Percentiles rank a stretch among this genome's conserved stretches.
phyloP scores from a whole-genome alignment of 345 rosid species.

The Eucalyptus tenuipes region DNA sequence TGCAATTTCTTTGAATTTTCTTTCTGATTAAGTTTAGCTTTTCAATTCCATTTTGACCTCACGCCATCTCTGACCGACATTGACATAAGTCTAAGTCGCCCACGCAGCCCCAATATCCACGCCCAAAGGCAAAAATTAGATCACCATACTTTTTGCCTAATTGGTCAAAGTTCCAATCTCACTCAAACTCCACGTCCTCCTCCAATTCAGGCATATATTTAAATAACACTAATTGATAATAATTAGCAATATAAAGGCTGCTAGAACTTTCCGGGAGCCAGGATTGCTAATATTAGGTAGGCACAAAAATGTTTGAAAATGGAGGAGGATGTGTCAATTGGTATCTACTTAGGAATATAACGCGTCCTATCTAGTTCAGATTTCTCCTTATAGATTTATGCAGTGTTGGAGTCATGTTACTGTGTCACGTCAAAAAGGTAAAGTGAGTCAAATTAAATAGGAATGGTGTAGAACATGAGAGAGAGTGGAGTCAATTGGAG shows the following conservation, averaged over 20 bases:
- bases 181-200: neutral
- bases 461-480: accelerated
- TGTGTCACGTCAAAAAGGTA: accelerated
- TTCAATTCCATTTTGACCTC: neutral
- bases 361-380: accelerated
- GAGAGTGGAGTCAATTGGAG: neutral
- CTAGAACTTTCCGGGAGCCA: neutral
- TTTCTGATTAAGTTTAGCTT: neutral
- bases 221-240: neutral
- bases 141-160: neutral
- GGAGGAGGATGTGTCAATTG: neutral
- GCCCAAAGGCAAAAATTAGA: neutral
- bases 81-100: neutral
- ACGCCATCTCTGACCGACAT: neutral
- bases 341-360: neutral
- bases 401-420: too few species aligned
- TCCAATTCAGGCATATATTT: neutral
- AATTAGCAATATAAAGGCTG: neutral
- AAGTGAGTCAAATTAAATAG: neutral
- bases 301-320: neutral
- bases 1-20: neutral
- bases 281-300: neutral
- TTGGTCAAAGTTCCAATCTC: neutral
- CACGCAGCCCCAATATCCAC: neutral
- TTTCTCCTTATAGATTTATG: neutral